phyloP scores from a whole-genome alignment of 2,329 filamentous ascomycete genomes.

The Bipolaris zeicola region DNA sequence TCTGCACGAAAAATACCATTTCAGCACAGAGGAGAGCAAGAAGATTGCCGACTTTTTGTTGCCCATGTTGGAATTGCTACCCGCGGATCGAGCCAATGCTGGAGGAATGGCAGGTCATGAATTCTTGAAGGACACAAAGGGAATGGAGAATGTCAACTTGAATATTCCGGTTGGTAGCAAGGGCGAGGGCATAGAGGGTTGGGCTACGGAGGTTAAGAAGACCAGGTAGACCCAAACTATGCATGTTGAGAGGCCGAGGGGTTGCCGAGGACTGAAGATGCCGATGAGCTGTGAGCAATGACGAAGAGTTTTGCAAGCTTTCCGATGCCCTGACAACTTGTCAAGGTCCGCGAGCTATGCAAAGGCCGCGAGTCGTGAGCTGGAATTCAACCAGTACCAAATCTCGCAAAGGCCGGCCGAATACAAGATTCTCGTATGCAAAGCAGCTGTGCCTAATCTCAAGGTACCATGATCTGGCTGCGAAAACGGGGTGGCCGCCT shows the following conservation, averaged over 20 bases:
- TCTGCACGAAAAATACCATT: slow-evolving; percentile 95
- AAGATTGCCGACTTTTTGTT: slow-evolving; percentile 80
- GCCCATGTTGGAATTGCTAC: slow-evolving; percentile 89
- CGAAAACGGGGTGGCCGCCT: neutral
- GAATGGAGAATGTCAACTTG: slow-evolving; percentile 82
- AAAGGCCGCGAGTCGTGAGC: neutral
- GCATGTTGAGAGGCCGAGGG: neutral
- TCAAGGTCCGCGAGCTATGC: neutral
- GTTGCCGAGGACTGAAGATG: neutral
- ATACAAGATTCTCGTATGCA: neutral
- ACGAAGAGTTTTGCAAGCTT: slow-evolving; percentile 3
- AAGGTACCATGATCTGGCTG: neutral
- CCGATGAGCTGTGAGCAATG: slow-evolving; percentile 2
- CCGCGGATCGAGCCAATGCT: slow-evolving; percentile 89
- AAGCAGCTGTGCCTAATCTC: neutral
- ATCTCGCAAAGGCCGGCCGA: neutral
- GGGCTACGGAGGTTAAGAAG: slow-evolving; percentile 83
- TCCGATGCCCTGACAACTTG: neutral
- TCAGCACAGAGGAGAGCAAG: slow-evolving; percentile 79
- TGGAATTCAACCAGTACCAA: neutral
- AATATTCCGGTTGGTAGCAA: slow-evolving; percentile 78
- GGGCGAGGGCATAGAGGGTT: slow-evolving; percentile 93
- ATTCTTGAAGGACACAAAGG: slow-evolving; percentile 83
- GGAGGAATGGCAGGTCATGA: slow-evolving; percentile 89
- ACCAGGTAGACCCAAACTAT: slow-evolving; percentile 31